Percentiles rank a stretch among this genome's conserved stretches.
Conservation (phyloP, 345 rosid species). For the Boechera retrofracta region DNA sequence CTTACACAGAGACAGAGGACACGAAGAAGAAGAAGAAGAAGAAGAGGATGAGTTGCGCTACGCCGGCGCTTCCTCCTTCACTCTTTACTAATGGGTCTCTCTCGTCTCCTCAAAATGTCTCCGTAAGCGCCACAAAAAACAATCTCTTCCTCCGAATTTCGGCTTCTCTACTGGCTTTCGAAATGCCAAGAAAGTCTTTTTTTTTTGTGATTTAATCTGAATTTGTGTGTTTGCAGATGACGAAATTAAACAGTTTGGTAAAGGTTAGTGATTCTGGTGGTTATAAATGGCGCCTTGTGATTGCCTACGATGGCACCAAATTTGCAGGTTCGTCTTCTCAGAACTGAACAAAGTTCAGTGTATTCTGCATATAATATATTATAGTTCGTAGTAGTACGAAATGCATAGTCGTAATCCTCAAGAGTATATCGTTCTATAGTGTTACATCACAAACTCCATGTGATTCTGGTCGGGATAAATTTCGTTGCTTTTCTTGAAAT, state of each 20-base stretch:
- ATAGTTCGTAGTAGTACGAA: background rate
- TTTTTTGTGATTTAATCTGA: conserved; percentile 14
- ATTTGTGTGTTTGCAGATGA: conserved; percentile 26
- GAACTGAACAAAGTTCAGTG: background rate
- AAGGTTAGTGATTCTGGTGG: conserved; percentile 42
- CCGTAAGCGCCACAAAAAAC: conserved; percentile 30
- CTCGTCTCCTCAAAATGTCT: conserved; percentile 36
- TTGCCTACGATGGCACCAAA: conserved; percentile 81
- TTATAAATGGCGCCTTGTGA: conserved; percentile 82
- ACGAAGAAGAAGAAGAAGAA: conserved; percentile 21
- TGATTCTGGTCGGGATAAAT: background rate
- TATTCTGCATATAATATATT: too few relatives aligned
- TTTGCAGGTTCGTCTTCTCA: conserved; percentile 61
- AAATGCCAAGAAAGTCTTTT: background rate
- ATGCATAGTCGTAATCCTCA: background rate
- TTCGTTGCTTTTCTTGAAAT: background rate
- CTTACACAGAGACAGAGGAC: background rate
- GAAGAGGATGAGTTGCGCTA: conserved; percentile 48
- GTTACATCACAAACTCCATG: background rate
- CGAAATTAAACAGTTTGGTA: conserved; percentile 29
- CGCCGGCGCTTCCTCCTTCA: conserved; percentile 48
- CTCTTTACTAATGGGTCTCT: conserved; percentile 37
- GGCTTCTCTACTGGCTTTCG: background rate
- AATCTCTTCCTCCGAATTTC: conserved; percentile 2
- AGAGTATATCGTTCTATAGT: too few relatives aligned